phyloP scores from a whole-genome alignment of 371 early-diverging fungal genomes.

The Syncephalis fuscata region DNA sequence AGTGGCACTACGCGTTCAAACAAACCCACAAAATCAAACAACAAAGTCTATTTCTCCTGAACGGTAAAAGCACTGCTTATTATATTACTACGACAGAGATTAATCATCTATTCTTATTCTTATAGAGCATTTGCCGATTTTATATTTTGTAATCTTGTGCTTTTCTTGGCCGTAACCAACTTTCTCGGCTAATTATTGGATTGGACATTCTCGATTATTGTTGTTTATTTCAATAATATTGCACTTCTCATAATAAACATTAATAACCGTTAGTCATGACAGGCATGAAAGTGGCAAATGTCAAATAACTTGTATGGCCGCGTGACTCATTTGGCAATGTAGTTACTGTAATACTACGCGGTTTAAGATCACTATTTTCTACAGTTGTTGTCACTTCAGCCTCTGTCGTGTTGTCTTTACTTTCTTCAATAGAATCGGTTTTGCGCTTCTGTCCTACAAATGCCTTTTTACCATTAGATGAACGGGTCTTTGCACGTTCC shows the following conservation, averaged over 20 bases:
- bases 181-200: conserved; percentile 39
- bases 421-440: conserved; percentile 12
- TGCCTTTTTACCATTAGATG: conserved; percentile 3
- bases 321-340: conserved; percentile 22
- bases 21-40: conserved; percentile 44
- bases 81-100: too few relatives aligned
- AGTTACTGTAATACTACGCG: conserved; percentile 17
- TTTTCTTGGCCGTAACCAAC: conserved; percentile 62
- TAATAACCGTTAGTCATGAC: conserved; percentile 2
- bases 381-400: too few relatives aligned
- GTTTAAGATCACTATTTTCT: too few relatives aligned
- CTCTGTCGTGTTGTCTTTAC: conserved; percentile 13
- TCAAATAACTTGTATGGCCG: conserved; percentile 87
- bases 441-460: conserved; percentile 7
- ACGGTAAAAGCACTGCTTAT: too few relatives aligned
- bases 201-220: too few relatives aligned
- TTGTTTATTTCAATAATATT: too few relatives aligned
- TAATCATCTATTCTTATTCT: too few relatives aligned
- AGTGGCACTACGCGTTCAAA: conserved; percentile 52
- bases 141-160: conserved; percentile 38
- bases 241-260: too few relatives aligned
- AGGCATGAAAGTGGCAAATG: conserved; percentile 74
- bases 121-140: conserved; percentile 62
- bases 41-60: conserved; percentile 31
- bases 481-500: conserved; percentile 1